Conservation (phyloP, 2,329 filamentous ascomycete genomes). For the Cladophialophora bantiana region DNA sequence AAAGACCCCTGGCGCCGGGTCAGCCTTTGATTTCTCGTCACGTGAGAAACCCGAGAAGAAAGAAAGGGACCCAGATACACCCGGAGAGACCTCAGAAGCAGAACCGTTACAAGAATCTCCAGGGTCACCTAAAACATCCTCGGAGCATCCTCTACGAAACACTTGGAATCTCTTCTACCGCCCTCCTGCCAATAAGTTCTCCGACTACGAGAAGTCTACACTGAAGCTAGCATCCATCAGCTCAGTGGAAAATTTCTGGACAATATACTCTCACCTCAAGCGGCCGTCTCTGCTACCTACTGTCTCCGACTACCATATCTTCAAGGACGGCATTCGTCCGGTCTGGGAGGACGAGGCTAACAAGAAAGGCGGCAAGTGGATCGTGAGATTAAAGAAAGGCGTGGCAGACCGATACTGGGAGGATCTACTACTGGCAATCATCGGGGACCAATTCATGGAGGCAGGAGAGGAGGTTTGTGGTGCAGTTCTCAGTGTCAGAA, state of each 20-base stretch:
- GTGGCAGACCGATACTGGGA: slow-evolving; percentile 98
- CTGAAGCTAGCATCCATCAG: slow-evolving; percentile 82
- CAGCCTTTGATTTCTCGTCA: slow-evolving; percentile 78
- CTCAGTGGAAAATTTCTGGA: slow-evolving; percentile 90
- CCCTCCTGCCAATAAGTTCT: slow-evolving; percentile 86
- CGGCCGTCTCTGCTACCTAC: slow-evolving; percentile 85
- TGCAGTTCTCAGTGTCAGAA: slow-evolving; percentile 90
- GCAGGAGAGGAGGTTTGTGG: slow-evolving; percentile 94
- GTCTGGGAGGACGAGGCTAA: slow-evolving; percentile 99
- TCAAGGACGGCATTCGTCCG: slow-evolving; percentile 92
- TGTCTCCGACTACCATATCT: slow-evolving; percentile 97
- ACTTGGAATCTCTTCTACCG: slow-evolving; percentile 98
- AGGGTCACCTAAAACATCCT: slow-evolving; percentile 45
- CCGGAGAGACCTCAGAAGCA: slow-evolving; percentile 48
- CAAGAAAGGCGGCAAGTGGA: slow-evolving; percentile 96
- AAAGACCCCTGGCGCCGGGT: slow-evolving; percentile 73
- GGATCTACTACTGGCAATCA: slow-evolving; percentile 84
- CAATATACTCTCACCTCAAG: slow-evolving; percentile 86
- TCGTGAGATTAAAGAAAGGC: slow-evolving; percentile 94
- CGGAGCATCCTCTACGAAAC: slow-evolving; percentile 73
- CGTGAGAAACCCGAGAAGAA: slow-evolving; percentile 75
- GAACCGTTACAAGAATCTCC: slow-evolving; percentile 45
- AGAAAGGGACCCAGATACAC: slow-evolving; percentile 56
- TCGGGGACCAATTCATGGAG: slow-evolving; percentile 93
- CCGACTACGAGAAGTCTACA: slow-evolving; percentile 97